These are phyloP conservation scores for Penicillium pulvis DNA, from an alignment of 495 filamentous ascomycete genomes.

Conservation along the genomic window DNA sequence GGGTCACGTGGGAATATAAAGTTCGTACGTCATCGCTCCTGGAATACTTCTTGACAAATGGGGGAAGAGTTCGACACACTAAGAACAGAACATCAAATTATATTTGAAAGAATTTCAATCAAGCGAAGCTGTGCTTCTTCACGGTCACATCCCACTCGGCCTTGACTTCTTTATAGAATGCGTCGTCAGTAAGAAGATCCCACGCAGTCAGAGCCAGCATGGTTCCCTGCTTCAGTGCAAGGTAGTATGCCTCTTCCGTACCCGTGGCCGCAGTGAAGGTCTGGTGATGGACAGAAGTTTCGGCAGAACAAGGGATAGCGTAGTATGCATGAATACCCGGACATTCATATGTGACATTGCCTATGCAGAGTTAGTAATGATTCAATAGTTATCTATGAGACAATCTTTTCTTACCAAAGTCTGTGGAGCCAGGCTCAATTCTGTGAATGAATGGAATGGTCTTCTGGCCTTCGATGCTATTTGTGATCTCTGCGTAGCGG, in stretches of 20 bases:
- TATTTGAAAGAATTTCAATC: neutral
- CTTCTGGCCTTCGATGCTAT: neutral
- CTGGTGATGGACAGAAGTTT: neutral
- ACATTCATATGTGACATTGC: neutral
- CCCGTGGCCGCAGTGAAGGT: neutral
- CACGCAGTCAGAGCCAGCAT: neutral
- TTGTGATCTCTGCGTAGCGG: neutral
- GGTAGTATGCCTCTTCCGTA: neutral
- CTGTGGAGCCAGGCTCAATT: neutral
- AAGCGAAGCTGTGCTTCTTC: neutral
- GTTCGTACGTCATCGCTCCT: no score
- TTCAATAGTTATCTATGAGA: neutral
- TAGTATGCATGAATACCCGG: neutral
- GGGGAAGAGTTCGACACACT: no score
- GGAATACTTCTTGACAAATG: no score
- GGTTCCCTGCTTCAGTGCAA: neutral
- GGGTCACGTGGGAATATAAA: no score
- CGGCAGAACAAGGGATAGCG: neutral
- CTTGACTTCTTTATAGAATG: neutral
- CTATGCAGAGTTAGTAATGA: neutral
- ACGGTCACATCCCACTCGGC: neutral
- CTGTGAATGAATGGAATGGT: neutral
- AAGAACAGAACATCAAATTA: no score
- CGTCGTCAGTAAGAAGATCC: neutral
- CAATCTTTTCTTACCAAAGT: neutral